Conservation (phyloP, 2,329 filamentous ascomycete species). For the Aspergillus texensis region DNA sequence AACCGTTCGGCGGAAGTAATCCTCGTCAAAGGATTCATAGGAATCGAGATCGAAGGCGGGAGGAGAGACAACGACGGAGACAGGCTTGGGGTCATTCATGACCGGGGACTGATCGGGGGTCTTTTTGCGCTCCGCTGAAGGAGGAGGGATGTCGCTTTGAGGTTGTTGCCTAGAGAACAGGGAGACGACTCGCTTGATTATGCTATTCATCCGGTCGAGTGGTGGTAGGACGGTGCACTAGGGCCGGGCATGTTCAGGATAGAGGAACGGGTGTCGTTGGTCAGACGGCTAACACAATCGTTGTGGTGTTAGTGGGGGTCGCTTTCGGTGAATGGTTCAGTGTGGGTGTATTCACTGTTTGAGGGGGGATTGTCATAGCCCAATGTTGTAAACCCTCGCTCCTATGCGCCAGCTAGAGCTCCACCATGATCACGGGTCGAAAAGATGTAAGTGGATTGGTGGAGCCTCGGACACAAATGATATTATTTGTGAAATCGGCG, state of each 20-base stretch:
- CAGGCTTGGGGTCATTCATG: background rate
- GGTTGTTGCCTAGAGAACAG: background rate
- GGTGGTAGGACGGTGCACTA: background rate
- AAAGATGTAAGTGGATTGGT: background rate
- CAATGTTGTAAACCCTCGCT: background rate
- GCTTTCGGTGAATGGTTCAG: background rate
- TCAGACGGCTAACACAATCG: background rate
- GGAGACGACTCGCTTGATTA: background rate
- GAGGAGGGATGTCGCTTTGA: background rate
- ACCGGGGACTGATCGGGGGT: background rate
- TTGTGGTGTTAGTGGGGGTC: background rate
- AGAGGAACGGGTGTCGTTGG: background rate
- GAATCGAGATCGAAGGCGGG: slow-evolving; percentile 21
- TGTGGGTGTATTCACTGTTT: background rate
- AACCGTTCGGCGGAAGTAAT: slow-evolving; percentile 18
- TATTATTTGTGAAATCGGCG: background rate
- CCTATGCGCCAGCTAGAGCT: background rate
- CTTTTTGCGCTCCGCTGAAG: background rate
- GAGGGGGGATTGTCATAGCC: background rate
- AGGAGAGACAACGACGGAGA: slow-evolving; percentile 24
- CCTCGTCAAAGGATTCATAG: slow-evolving; percentile 27
- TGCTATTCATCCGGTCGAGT: background rate
- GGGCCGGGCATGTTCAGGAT: background rate
- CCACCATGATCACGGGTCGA: background rate
- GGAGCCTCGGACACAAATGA: background rate